Conservation (phyloP, 1,284 basidiomycete genomes). For the Trichosporon sp. region DNA sequence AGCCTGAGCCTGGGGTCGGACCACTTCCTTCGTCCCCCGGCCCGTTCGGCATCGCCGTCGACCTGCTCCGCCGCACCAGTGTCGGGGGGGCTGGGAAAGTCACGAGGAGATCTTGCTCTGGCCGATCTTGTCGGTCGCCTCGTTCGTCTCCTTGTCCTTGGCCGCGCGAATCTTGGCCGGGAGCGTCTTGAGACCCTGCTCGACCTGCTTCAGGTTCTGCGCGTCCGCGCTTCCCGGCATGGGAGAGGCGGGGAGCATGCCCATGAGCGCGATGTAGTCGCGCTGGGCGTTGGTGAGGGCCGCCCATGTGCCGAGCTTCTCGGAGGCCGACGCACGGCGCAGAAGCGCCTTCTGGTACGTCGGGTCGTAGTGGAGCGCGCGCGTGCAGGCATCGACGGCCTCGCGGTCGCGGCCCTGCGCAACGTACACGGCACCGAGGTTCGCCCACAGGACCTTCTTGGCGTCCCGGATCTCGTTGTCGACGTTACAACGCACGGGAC, state of each 20-base stretch:
- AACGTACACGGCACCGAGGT: conserved; percentile 48
- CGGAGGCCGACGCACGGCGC: conserved; percentile 81
- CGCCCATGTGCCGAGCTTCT: conserved; percentile 76
- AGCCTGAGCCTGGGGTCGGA: conserved; percentile 3
- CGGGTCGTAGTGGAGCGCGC: conserved; percentile 79
- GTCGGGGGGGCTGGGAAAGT: not conserved
- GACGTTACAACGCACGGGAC: conserved; percentile 33
- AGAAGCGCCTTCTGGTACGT: conserved; percentile 84
- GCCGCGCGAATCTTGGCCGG: conserved; percentile 22
- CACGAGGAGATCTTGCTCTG: conserved; percentile 1
- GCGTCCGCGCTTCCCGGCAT: conserved; percentile 13
- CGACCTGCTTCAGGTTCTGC: conserved; percentile 19
- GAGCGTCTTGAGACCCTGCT: conserved; percentile 25
- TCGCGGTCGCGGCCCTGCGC: conserved; percentile 50
- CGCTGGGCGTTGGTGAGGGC: conserved; percentile 72
- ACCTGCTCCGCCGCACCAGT: not conserved
- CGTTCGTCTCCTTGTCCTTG: conserved; percentile 24
- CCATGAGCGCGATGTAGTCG: conserved; percentile 25
- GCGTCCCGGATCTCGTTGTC: conserved; percentile 44
- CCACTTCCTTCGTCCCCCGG: not conserved
- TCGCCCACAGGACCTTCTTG: conserved; percentile 49
- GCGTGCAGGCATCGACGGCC: conserved; percentile 56
- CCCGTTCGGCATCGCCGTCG: not conserved
- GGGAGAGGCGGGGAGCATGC: conserved; percentile 25
- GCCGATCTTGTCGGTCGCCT: conserved; percentile 26